These are phyloP conservation scores for Aspergillus steynii DNA, from an alignment of 495 filamentous ascomycete species.

Conservation along the genomic window DNA sequence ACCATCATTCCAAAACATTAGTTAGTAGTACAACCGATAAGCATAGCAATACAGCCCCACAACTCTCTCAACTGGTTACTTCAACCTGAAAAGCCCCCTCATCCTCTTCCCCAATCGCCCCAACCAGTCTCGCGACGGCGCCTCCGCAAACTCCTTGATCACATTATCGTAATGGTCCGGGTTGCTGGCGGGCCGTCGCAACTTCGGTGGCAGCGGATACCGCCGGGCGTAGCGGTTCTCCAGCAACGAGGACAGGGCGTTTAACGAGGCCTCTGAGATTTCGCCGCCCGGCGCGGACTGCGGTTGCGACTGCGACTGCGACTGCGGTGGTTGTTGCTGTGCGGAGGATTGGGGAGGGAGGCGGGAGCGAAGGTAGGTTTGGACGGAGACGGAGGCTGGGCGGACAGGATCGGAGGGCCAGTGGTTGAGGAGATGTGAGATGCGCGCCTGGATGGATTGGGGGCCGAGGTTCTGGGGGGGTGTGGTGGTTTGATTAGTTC, in stretches of 20 bases:
- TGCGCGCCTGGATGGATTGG: slow-evolving; percentile 55
- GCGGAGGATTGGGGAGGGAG: slow-evolving; percentile 40
- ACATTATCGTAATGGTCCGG: slow-evolving; percentile 77
- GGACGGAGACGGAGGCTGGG: slow-evolving; percentile 70
- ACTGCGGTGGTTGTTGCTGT: slow-evolving; percentile 16
- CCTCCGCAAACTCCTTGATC: slow-evolving; percentile 69
- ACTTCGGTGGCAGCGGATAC: slow-evolving; percentile 62
- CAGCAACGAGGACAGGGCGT: slow-evolving; percentile 73
- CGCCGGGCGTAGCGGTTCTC: slow-evolving; percentile 69
- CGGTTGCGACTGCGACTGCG: slow-evolving; percentile 20
- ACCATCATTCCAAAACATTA: not conserved
- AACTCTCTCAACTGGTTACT: slow-evolving; percentile 25
- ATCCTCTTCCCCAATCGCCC: slow-evolving; percentile 57
- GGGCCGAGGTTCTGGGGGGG: slow-evolving; percentile 16
- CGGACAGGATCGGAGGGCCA: slow-evolving; percentile 82
- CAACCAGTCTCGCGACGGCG: slow-evolving; percentile 60
- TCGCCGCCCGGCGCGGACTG: slow-evolving; percentile 26
- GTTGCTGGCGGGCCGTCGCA: slow-evolving; percentile 71
- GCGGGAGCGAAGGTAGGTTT: slow-evolving; percentile 64
- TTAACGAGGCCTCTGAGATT: slow-evolving; percentile 60
- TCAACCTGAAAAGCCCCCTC: slow-evolving; percentile 64
- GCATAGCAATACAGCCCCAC: slow-evolving; percentile 11
- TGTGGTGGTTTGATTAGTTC: slow-evolving; percentile 4
- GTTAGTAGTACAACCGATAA: slow-evolving; percentile 4
- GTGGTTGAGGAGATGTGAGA: slow-evolving; percentile 56